phyloP scores from a whole-genome alignment of 129 eudicot species.

The Rutidosis leptorrhynchoides region DNA sequence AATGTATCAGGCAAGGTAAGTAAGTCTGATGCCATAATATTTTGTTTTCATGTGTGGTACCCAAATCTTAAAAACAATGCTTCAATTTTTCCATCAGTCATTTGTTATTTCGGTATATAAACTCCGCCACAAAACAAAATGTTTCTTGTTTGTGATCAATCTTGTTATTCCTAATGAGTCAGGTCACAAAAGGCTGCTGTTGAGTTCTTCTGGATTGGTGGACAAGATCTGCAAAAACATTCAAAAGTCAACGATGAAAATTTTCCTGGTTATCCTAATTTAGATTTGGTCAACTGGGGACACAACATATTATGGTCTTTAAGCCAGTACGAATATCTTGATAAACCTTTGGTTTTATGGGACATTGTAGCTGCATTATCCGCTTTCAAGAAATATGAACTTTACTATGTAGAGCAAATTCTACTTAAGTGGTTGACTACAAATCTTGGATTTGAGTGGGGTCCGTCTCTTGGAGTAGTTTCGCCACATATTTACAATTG shows the following conservation, averaged over 20 bases:
- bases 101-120: neutral
- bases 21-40: neutral
- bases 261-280: constrained; percentile 46
- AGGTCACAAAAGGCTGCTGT: constrained; percentile 78
- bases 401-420: constrained; percentile 45
- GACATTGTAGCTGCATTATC: constrained; percentile 64
- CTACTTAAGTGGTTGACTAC: constrained; percentile 56
- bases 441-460: constrained; percentile 34
- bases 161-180: constrained; percentile 19
- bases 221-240: constrained; percentile 47
- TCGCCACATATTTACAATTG: constrained; percentile 28
- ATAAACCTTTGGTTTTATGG: constrained; percentile 66
- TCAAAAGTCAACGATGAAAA: constrained; percentile 33
- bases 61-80: constrained; percentile 12
- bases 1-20: constrained; percentile 85
- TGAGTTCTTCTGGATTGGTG: constrained; percentile 93
- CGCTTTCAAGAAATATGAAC: constrained; percentile 57
- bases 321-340: constrained; percentile 33
- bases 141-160: constrained; percentile 5
- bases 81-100: neutral
- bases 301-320: constrained; percentile 70
- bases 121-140: constrained; percentile 2
- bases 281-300: constrained; percentile 55
- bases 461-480: constrained; percentile 22
- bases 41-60: neutral